Evolutionary conservation across 2,329 filamentous ascomycete genomes (phyloP).

Genomic region (Elsinoe perseae): DNA sequence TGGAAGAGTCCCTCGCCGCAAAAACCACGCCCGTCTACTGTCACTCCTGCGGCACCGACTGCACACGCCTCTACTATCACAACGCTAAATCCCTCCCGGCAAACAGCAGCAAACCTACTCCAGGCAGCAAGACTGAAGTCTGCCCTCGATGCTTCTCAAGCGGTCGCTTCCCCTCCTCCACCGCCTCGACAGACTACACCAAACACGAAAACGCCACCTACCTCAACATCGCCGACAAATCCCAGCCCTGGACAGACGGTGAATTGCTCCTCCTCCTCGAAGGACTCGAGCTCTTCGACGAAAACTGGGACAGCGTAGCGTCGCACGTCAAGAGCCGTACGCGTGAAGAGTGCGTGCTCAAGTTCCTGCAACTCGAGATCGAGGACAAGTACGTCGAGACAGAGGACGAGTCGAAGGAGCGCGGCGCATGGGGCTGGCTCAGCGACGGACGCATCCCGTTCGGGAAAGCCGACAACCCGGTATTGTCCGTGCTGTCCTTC

Average conservation of each 20-base stretch:
- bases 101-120: constrained; percentile 36
- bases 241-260: constrained; percentile 83
- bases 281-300: constrained; percentile 84
- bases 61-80: constrained; percentile 64
- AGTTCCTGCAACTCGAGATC: constrained; percentile 93
- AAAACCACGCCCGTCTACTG: constrained; percentile 67
- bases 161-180: constrained; percentile 71
- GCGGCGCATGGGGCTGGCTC: constrained; percentile 60
- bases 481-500: constrained; percentile 93
- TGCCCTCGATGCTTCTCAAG: constrained; percentile 89
- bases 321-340: constrained; percentile 88
- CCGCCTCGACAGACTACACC: constrained; percentile 71
- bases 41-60: constrained; percentile 87
- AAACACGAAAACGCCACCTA: constrained; percentile 86
- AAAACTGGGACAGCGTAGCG: constrained; percentile 90
- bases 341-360: constrained; percentile 90
- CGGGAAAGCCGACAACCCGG: constrained; percentile 86
- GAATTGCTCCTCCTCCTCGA: constrained; percentile 86
- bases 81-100: constrained; percentile 53
- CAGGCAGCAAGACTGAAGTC: constrained; percentile 69
- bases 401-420: constrained; percentile 52
- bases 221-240: constrained; percentile 67
- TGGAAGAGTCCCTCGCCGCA: constrained; percentile 53
- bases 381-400: constrained; percentile 89
- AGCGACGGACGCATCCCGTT: constrained; percentile 74